phyloP scores from a whole-genome alignment of 2,329 filamentous ascomycete genomes.

The Cordyceps sp. region DNA sequence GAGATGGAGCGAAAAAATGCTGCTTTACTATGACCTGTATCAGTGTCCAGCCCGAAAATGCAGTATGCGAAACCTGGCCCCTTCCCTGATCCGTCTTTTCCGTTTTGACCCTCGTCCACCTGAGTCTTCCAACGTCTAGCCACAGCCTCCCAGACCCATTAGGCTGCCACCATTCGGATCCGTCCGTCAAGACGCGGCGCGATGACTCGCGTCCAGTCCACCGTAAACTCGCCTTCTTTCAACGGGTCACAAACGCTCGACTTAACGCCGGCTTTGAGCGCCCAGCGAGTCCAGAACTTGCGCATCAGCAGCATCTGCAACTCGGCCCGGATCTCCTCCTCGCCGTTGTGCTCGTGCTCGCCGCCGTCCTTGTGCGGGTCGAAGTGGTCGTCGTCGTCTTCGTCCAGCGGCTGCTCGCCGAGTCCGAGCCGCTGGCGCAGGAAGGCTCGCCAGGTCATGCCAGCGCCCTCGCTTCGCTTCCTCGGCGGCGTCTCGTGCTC shows the following conservation, averaged over 20 bases:
- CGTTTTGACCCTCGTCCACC: no score
- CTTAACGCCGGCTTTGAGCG: constrained; percentile 46
- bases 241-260: constrained; percentile 35
- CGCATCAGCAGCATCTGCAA: constrained; percentile 47
- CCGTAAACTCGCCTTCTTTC: constrained; percentile 39
- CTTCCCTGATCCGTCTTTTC: no score
- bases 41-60: no score
- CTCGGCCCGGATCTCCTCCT: constrained; percentile 28
- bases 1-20: no score
- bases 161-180: constrained; percentile 33
- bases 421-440: constrained; percentile 17
- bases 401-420: constrained; percentile 15
- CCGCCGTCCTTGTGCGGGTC: constrained; percentile 8
- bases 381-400: constrained; percentile 26
- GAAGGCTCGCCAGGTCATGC: constrained; percentile 18
- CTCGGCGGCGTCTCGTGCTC: not conserved
- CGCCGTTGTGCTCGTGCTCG: constrained; percentile 15
- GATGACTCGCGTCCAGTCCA: constrained; percentile 69
- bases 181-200: constrained; percentile 62
- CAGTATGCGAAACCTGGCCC: no score
- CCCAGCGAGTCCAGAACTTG: constrained; percentile 59
- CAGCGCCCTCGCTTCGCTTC: constrained; percentile 6
- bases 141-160: not conserved
- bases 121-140: not conserved
- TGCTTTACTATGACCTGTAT: no score